These are phyloP conservation scores for Hygrophoropsis aurantiaca DNA, from an alignment of 768 basidiomycete genomes.

Conservation along the genomic window DNA sequence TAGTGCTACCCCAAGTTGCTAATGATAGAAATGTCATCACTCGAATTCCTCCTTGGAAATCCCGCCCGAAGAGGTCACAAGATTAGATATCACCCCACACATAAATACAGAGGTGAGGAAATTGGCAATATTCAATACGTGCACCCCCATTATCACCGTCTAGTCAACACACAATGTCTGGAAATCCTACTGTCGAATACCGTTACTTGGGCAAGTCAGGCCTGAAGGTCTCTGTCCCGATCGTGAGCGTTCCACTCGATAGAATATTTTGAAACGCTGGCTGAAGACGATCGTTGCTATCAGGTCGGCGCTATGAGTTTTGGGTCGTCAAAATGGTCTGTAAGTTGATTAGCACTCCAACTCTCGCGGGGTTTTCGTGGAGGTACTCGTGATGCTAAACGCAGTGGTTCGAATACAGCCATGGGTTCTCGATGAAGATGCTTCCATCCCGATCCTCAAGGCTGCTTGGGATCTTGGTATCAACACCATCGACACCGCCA, in stretches of 20 bases:
- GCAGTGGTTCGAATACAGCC: too few species aligned
- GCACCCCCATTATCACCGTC: background rate
- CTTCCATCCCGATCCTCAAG: constrained; percentile 34
- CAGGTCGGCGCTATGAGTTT: constrained; percentile 29
- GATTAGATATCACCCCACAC: background rate
- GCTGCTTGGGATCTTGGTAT: constrained; percentile 41
- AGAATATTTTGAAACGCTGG: background rate
- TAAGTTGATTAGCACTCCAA: too few species aligned
- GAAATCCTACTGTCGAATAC: constrained; percentile 22
- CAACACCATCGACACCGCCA: constrained; percentile 41
- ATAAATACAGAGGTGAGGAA: too few species aligned
- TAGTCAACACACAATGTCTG: constrained; percentile 5
- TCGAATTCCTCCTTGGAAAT: background rate
- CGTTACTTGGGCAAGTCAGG: constrained; percentile 31
- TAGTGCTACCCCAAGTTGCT: background rate
- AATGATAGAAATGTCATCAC: background rate
- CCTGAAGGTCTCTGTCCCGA: constrained; percentile 33
- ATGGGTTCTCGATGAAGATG: constrained; percentile 27
- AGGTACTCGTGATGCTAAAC: too few species aligned
- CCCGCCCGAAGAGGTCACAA: constrained; percentile 1
- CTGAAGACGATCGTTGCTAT: background rate
- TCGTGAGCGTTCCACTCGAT: constrained; percentile 14
- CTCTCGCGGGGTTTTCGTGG: too few species aligned
- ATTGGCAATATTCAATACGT: background rate
- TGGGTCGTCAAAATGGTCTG: constrained; percentile 25